A percentile compares a stretch with the other conserved stretches of the same genome.
Evolutionary conservation across 805 yeast species (phyloP).

Genomic region (Lachancea dasiensis): DNA sequence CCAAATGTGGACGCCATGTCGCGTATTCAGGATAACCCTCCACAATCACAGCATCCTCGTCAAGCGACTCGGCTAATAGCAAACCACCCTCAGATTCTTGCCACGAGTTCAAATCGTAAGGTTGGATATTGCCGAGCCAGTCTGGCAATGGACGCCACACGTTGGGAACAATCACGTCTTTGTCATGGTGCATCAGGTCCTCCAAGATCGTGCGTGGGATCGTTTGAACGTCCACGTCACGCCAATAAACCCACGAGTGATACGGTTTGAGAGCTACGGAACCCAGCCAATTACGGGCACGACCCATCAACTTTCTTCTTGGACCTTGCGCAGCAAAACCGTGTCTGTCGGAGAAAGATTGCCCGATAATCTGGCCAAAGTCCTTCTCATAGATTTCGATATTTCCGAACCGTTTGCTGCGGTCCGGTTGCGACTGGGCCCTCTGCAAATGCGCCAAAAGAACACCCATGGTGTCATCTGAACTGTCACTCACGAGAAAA

Average conservation of each 20-base stretch:
- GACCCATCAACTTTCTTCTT: conserved; percentile 89
- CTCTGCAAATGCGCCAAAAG: conserved; percentile 50
- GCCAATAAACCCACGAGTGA: conserved; percentile 95
- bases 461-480: conserved; percentile 77
- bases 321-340: conserved; percentile 97
- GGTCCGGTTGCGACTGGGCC: conserved; percentile 62
- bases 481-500: conserved; percentile 84
- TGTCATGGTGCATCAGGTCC: conserved; percentile 86
- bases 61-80: conserved; percentile 66
- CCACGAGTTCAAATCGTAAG: conserved; percentile 82
- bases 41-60: conserved; percentile 93
- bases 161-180: conserved; percentile 91
- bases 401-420: conserved; percentile 63
- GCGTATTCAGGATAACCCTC: conserved; percentile 97
- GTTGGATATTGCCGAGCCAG: conserved; percentile 80
- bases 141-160: conserved; percentile 89
- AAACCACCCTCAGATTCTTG: conserved; percentile 79
- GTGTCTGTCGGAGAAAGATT: conserved; percentile 87
- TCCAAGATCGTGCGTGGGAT: conserved; percentile 79
- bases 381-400: conserved; percentile 87
- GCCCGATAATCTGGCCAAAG: conserved; percentile 90
- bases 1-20: conserved; percentile 96
- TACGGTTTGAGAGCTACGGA: conserved; percentile 83
- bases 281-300: conserved; percentile 92
- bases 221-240: conserved; percentile 96